These are phyloP conservation scores for Lotus japonicus DNA, from an alignment of 306 rosid genomes.

Conservation along the genomic window DNA sequence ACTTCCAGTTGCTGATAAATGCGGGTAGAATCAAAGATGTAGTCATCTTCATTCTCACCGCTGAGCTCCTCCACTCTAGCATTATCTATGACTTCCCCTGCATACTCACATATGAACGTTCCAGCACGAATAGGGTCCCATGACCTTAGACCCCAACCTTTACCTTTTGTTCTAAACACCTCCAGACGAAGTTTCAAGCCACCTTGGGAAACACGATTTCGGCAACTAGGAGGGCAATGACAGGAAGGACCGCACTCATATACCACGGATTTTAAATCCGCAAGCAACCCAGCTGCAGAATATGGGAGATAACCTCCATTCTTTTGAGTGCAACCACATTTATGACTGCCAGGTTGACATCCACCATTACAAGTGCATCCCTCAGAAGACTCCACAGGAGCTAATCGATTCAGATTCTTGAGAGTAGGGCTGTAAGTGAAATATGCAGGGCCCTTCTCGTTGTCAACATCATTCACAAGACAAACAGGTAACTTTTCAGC, in stretches of 20 bases:
- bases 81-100: constrained; percentile 71
- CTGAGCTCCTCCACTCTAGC: constrained; percentile 55
- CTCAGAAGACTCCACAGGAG: constrained; percentile 38
- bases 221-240: constrained; percentile 72
- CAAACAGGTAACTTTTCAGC: constrained; percentile 82
- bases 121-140: constrained; percentile 96
- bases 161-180: constrained; percentile 67
- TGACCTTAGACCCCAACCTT: constrained; percentile 93
- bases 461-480: constrained; percentile 87
- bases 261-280: constrained; percentile 54
- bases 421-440: constrained; percentile 63
- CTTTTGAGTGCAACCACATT: constrained; percentile 69
- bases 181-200: constrained; percentile 71
- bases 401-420: constrained; percentile 46
- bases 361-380: constrained; percentile 82
- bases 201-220: constrained; percentile 66
- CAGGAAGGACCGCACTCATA: constrained; percentile 83
- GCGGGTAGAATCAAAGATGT: constrained; percentile 71
- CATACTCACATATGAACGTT: constrained; percentile 77
- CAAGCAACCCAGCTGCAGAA: constrained; percentile 47
- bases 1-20: constrained; percentile 57
- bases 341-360: constrained; percentile 48
- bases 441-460: constrained; percentile 90
- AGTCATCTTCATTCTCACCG: constrained; percentile 63
- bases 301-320: constrained; percentile 66